A percentile compares a stretch with the other conserved stretches of the same genome.
These are phyloP conservation scores for Pholiota microspora DNA, from an alignment of 768 basidiomycete genomes.

Conservation along the genomic window DNA sequence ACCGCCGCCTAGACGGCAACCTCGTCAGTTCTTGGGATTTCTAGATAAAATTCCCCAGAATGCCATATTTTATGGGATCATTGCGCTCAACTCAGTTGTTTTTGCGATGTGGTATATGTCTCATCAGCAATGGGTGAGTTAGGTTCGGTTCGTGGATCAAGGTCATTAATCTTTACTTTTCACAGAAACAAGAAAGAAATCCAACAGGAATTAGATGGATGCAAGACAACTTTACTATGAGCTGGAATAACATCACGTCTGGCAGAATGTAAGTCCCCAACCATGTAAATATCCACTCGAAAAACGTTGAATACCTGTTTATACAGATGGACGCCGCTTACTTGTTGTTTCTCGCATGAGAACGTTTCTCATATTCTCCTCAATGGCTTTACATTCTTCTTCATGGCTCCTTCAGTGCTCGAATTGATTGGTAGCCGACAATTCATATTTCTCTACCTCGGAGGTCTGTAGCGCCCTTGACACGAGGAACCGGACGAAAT, in stretches of 20 bases:
- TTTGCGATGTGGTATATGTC: slow-evolving; percentile 59
- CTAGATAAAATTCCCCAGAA: slow-evolving; percentile 55
- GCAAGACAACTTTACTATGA: slow-evolving; percentile 60
- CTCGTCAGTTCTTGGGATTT: slow-evolving; percentile 27
- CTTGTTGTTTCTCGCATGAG: slow-evolving; percentile 70
- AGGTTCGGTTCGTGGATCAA: background rate
- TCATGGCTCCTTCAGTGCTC: slow-evolving; percentile 68
- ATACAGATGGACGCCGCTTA: slow-evolving; percentile 71
- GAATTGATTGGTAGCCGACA: slow-evolving; percentile 59
- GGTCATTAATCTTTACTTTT: background rate
- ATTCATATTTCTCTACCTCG: slow-evolving; percentile 73
- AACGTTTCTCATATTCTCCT: slow-evolving; percentile 61
- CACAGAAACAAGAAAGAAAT: slow-evolving; percentile 39
- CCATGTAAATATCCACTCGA: background rate
- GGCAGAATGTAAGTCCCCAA: slow-evolving; percentile 62
- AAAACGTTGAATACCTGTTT: background rate
- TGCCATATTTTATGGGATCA: slow-evolving; percentile 58
- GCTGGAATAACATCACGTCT: slow-evolving; percentile 54
- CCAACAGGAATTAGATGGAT: slow-evolving; percentile 43
- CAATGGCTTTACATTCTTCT: slow-evolving; percentile 78
- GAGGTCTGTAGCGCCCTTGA: slow-evolving; percentile 47
- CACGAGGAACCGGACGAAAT: too few relatives aligned
- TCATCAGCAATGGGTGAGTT: slow-evolving; percentile 31
- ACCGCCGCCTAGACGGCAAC: slow-evolving; percentile 8
- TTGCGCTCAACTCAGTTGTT: slow-evolving; percentile 61